These are phyloP conservation scores for Aplosporella prunicola DNA, from an alignment of 2,329 filamentous ascomycete genomes.

Conservation along the genomic window DNA sequence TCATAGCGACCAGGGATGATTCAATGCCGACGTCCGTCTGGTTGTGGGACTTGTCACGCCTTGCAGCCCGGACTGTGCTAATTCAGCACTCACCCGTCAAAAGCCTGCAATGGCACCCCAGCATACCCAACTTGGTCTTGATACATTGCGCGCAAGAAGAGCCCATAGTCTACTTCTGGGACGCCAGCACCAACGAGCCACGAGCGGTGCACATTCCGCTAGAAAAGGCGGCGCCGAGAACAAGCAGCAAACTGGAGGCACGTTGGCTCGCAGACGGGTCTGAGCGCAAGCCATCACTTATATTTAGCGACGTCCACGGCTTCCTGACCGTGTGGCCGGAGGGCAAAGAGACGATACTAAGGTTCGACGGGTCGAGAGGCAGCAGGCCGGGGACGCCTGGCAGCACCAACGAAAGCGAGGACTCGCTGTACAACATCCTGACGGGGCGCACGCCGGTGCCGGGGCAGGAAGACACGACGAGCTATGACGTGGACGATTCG, in stretches of 20 bases:
- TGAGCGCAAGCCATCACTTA: constrained; percentile 20
- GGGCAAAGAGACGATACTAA: constrained; percentile 20
- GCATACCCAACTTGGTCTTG: constrained; percentile 26
- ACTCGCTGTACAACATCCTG: constrained; percentile 40
- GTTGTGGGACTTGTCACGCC: constrained; percentile 36
- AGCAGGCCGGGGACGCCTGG: constrained; percentile 17
- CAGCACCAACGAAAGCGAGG: constrained; percentile 31
- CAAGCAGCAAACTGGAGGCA: not conserved
- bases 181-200: constrained; percentile 12
- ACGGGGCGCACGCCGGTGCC: constrained; percentile 37
- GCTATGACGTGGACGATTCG: constrained; percentile 18
- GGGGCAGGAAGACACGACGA: constrained; percentile 15
- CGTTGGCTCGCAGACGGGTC: constrained; percentile 16
- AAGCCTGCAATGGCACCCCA: constrained; percentile 35
- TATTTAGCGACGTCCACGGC: constrained; percentile 2
- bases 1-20: constrained; percentile 31
- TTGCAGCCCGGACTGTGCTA: constrained; percentile 30
- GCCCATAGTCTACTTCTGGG: constrained; percentile 32
- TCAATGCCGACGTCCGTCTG: constrained; percentile 35
- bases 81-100: constrained; percentile 38
- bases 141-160: constrained; percentile 34
- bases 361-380: constrained; percentile 14
- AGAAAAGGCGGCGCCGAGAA: constrained; percentile 9
- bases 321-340: constrained; percentile 9
- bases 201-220: constrained; percentile 14